Base-by-base conservation (phyloP, 2,329 filamentous ascomycete genomes). In the Lecanosticta acicola region DNA sequence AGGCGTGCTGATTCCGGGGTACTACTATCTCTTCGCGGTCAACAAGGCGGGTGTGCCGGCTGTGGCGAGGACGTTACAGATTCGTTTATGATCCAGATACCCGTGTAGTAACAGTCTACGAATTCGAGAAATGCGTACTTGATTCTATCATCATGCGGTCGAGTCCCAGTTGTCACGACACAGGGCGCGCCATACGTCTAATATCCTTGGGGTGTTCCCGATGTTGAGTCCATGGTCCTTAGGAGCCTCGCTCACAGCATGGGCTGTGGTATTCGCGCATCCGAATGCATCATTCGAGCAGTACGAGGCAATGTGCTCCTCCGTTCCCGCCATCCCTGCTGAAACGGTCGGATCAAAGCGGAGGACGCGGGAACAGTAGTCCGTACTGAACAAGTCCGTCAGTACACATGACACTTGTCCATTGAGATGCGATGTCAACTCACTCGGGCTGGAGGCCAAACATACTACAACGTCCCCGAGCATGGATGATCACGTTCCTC, bases 21-120 rank as follows among this genome's bases (percentile, higher is more conserved):
- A 71, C 54, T 80, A 72, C 66, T 73, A 75, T 61, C 56, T 80
- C 5, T 80, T 79, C 58, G 75, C 69, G 0, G 62, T 75, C n/a
- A 49, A 43, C 26, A 55, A 55, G 2, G 42, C 40, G 37, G 74
- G 75, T 0, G 69, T 71, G 1, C 75, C 74, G 0, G 75, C 72
- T 50, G 49, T 73, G 3, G 71, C 68, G 0, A 69, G 68, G 57
- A 72, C 66, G 1, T 56, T 75, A 17, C 11, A 64, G 65, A 57
- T 45, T 21, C 38, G 37, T 8, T 20, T 39, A 10, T 39, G 24
- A 13, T 29, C 24, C 24, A 29, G 5, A n/a, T n/a, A n/a, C n/a
- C n/a, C n/a, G n/a, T n/a, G n/a, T n/a, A n/a, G n/a, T n/a, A n/a
- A n/a, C n/a, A n/a, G n/a, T n/a, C n/a, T n/a, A n/a, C n/a, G n/a